Percentiles rank a stretch among this genome's conserved stretches.
phyloP scores from a whole-genome alignment of 441 rosid species.

The California macrophylla region DNA sequence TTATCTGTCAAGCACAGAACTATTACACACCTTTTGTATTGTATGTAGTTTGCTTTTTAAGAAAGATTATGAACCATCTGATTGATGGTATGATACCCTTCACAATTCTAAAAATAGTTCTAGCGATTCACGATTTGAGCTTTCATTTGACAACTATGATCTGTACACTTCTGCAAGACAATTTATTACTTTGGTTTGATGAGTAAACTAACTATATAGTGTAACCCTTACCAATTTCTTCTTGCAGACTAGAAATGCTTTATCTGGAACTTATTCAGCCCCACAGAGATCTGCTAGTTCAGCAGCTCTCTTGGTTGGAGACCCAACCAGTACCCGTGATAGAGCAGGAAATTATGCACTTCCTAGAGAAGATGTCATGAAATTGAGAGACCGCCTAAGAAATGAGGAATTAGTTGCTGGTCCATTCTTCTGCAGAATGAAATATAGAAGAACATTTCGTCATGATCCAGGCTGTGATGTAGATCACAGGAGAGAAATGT shows the following conservation, averaged over 20 bases:
- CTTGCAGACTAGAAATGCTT: constrained; percentile 95
- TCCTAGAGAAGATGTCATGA: constrained; percentile 99
- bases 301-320: constrained; percentile 96
- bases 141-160: not conserved
- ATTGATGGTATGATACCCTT: not conserved
- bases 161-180: not conserved
- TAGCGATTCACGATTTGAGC: not conserved
- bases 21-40: not conserved
- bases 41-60: not conserved
- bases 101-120: not conserved
- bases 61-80: not conserved
- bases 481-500: constrained; percentile 93
- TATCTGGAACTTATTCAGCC: constrained; percentile 98
- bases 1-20: not conserved
- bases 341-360: constrained; percentile 96
- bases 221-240: constrained; percentile 13
- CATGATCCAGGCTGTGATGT: constrained; percentile 53
- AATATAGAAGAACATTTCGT: constrained; percentile 46
- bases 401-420: constrained; percentile 89
- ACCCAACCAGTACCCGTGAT: constrained; percentile 90
- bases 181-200: not conserved
- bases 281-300: constrained; percentile 99
- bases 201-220: not conserved
- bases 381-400: constrained; percentile 89
- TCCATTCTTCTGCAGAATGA: constrained; percentile 61